Conservation (phyloP, 306 rosid genomes). For the Castanospermum australe region DNA sequence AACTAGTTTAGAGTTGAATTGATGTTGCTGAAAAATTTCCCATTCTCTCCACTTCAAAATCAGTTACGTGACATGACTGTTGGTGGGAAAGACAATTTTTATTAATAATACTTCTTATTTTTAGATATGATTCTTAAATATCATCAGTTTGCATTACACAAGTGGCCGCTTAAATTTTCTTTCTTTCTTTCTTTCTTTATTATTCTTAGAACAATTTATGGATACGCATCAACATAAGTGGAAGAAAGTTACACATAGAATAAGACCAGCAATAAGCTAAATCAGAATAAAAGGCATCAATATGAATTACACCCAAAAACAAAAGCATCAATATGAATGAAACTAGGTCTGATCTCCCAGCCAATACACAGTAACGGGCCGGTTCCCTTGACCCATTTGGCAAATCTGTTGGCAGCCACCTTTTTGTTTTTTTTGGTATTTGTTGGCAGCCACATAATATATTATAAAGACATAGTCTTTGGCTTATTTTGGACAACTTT, state of each 20-base stretch:
- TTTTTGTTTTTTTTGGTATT: no score
- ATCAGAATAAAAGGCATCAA: no score
- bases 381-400: neutral
- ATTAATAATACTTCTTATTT: no score
- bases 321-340: neutral
- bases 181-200: neutral
- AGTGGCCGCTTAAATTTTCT: neutral
- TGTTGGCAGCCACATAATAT: neutral
- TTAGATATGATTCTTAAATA: no score
- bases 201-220: neutral
- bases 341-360: neutral
- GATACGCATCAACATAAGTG: neutral
- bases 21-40: no score
- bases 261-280: neutral
- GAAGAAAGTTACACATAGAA: neutral
- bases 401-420: neutral
- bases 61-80: no score
- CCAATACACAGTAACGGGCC: neutral
- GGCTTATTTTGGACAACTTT: neutral
- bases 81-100: no score
- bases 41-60: no score
- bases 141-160: neutral
- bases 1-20: no score
- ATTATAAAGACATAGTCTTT: neutral
- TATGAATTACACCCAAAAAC: no score